phyloP scores from a whole-genome alignment of 108 stramenopile genomes.

The Fragilariopsis cylindrus region DNA sequence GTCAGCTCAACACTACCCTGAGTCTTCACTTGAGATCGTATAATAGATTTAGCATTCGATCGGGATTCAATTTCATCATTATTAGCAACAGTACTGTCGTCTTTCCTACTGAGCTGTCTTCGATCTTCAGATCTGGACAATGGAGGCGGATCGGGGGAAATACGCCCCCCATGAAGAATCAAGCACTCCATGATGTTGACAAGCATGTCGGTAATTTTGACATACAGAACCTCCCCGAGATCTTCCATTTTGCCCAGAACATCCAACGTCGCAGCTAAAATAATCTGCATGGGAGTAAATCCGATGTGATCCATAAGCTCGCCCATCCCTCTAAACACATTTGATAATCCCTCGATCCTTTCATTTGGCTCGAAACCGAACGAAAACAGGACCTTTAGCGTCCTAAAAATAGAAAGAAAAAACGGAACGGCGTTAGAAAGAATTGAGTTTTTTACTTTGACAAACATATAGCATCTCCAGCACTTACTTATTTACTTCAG shows the following conservation, averaged over 20 bases:
- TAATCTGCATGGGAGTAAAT: constrained; percentile 80
- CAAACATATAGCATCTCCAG: constrained; percentile 10
- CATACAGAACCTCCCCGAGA: constrained; percentile 26
- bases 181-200: constrained; percentile 46
- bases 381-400: constrained; percentile 45
- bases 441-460: constrained; percentile 19
- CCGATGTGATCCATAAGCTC: constrained; percentile 54
- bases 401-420: constrained; percentile 26
- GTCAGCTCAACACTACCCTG: constrained; percentile 45
- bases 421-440: constrained; percentile 1
- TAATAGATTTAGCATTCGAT: background rate
- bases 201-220: constrained; percentile 32
- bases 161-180: constrained; percentile 57
- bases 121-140: constrained; percentile 39
- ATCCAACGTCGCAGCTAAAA: constrained; percentile 51
- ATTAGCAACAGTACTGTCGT: background rate
- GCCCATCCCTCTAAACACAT: constrained; percentile 30
- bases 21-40: constrained; percentile 46
- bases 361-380: constrained; percentile 85
- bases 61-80: background rate
- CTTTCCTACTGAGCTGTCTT: constrained; percentile 18
- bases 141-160: constrained; percentile 59
- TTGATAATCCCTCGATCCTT: constrained; percentile 51
- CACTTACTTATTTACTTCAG: constrained; percentile 4
- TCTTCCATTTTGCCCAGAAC: constrained; percentile 21